phyloP scores from a whole-genome alignment of 2,329 filamentous ascomycete species.

The Verticillium klebahnii region DNA sequence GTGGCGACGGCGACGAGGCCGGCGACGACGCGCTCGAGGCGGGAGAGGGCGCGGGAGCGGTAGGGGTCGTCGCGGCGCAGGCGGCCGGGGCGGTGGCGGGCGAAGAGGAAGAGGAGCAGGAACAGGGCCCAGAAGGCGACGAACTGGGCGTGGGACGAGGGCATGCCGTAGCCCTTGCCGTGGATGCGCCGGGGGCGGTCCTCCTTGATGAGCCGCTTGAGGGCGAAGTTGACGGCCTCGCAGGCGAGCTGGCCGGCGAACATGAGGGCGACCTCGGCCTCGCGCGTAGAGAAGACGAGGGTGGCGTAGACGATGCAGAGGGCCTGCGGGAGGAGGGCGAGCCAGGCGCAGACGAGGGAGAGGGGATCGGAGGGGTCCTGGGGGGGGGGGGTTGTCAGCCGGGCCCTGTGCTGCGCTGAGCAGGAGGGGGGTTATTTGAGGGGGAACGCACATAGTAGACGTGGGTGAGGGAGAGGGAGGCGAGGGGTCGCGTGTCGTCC shows the following conservation, averaged over 20 bases:
- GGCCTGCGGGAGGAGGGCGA: conserved; percentile 88
- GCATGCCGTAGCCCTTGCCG: conserved; percentile 98
- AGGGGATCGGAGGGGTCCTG: conserved; percentile 82
- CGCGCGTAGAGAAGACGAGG: conserved; percentile 84
- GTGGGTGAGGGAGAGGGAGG: conserved; percentile 90
- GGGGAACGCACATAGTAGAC: conserved; percentile 62
- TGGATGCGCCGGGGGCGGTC: conserved; percentile 79
- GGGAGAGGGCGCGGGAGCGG: conserved; percentile 45
- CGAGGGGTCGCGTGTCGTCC: conserved; percentile 53
- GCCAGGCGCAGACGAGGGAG: conserved; percentile 87
- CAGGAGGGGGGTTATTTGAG: no score
- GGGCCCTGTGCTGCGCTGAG: no score
- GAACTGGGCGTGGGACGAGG: conserved; percentile 89
- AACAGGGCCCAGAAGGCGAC: conserved; percentile 87
- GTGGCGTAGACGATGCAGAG: conserved; percentile 88
- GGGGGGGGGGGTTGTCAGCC: neutral
- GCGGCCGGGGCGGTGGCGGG: conserved; percentile 62
- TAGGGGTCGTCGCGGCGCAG: conserved; percentile 12
- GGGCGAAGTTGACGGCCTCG: conserved; percentile 81
- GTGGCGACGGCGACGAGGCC: conserved; percentile 53
- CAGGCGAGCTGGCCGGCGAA: conserved; percentile 88
- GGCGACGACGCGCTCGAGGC: conserved; percentile 53
- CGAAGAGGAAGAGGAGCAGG: conserved; percentile 75
- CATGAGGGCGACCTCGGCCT: conserved; percentile 84
- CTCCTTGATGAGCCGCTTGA: conserved; percentile 91